These are phyloP conservation scores for Verticillium alfalfae DNA, from an alignment of 2,329 filamentous ascomycete genomes.

Conservation along the genomic window DNA sequence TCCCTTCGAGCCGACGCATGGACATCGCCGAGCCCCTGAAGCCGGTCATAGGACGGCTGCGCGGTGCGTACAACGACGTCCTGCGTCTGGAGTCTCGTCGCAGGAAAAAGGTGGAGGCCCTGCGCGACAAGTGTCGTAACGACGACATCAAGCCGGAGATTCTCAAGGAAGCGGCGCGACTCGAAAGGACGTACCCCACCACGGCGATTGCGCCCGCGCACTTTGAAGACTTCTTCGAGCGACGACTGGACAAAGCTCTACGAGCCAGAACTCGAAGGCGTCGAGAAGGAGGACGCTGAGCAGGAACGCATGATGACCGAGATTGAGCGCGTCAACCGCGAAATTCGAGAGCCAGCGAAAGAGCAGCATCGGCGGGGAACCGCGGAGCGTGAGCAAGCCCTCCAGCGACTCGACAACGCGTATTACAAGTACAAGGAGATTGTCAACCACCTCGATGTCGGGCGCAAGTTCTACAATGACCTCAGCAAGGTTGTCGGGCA, in stretches of 20 bases:
- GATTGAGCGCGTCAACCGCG: constrained; percentile 68
- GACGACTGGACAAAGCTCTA: constrained; percentile 70
- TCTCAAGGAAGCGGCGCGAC: constrained; percentile 71
- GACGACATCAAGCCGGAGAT: constrained; percentile 89
- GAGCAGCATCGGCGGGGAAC: constrained; percentile 57
- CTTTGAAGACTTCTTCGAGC: constrained; percentile 87
- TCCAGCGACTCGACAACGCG: constrained; percentile 84
- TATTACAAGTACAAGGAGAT: constrained; percentile 98
- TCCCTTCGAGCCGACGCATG: constrained; percentile 76
- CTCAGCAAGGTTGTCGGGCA: constrained; percentile 76
- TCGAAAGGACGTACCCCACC: constrained; percentile 82
- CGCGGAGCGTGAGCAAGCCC: constrained; percentile 75
- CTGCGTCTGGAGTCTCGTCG: constrained; percentile 76
- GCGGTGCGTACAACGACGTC: constrained; percentile 79
- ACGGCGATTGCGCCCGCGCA: constrained; percentile 81
- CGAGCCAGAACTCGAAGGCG: constrained; percentile 66
- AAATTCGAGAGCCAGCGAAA: constrained; percentile 71
- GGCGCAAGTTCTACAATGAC: constrained; percentile 95
- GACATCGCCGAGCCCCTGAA: constrained; percentile 78
- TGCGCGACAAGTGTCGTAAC: constrained; percentile 72
- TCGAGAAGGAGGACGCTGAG: constrained; percentile 67
- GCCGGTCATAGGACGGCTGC: constrained; percentile 68
- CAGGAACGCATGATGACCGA: constrained; percentile 68
- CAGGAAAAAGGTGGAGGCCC: constrained; percentile 69
- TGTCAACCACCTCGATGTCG: constrained; percentile 83